A percentile compares a stretch with the other conserved stretches of the same genome.
Conservation (phyloP, 352 stramenopile species). For the Chloridella minuta region DNA sequence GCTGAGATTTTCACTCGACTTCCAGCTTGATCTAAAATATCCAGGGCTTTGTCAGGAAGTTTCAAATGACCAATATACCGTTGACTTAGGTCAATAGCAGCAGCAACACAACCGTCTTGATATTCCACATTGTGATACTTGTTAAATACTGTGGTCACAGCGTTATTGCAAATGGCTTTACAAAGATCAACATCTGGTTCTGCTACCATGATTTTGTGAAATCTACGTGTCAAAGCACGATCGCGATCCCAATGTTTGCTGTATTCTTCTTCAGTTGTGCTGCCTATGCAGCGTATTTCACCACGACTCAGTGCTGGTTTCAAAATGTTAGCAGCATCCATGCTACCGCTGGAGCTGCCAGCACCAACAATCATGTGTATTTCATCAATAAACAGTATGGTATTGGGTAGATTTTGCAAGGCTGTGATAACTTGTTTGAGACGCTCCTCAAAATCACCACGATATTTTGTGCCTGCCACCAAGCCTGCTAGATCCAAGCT, state of each 20-base stretch:
- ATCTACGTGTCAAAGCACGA: constrained; percentile 36
- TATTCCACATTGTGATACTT: no score
- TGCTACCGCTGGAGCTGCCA: constrained; percentile 51
- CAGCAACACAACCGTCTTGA: no score
- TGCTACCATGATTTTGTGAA: no score
- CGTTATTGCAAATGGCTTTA: no score
- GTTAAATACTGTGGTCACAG: no score
- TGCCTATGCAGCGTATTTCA: constrained; percentile 73
- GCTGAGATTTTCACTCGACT: no score
- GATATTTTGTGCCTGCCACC: constrained; percentile 79
- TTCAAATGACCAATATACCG: no score
- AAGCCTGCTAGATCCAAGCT: constrained; percentile 67
- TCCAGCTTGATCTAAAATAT: no score
- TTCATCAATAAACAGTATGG: constrained; percentile 94
- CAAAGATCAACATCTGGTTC: no score
- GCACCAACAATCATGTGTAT: constrained; percentile 80
- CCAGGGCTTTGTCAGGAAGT: no score
- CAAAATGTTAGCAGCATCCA: constrained; percentile 87
- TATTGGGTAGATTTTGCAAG: constrained; percentile 32
- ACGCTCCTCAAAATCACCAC: constrained; percentile 90
- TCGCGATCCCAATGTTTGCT: constrained; percentile 90
- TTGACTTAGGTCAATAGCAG: no score
- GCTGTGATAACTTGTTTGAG: constrained; percentile 68
- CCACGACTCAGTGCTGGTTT: constrained; percentile 82
- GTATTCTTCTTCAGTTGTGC: constrained; percentile 89